A percentile compares a stretch with the other conserved stretches of the same genome.
Evolutionary conservation across 2,329 filamentous ascomycete genomes (phyloP).

Genomic region (Penicillium sp.): DNA sequence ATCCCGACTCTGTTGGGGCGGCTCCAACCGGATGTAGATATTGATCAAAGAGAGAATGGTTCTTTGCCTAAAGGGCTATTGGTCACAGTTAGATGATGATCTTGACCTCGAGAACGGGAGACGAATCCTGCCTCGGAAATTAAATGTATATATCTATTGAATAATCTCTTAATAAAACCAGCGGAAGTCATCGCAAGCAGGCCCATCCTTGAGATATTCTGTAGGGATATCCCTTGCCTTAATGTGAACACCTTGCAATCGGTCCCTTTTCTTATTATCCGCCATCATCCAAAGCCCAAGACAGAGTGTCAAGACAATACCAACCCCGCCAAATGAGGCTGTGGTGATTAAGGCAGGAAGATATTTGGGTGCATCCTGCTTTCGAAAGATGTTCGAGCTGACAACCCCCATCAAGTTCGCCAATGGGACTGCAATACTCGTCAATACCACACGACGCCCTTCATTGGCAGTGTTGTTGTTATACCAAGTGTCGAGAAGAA

Average conservation of each 20-base stretch:
- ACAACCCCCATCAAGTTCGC: conserved; percentile 72
- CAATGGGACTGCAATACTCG: conserved; percentile 66
- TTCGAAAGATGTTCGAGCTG: conserved; percentile 62
- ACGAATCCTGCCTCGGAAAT: too few species aligned
- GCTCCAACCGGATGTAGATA: conserved; percentile 22
- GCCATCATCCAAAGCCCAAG: conserved; percentile 48
- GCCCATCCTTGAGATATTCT: conserved; percentile 52
- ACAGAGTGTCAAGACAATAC: conserved; percentile 53
- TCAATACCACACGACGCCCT: conserved; percentile 64
- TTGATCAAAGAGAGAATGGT: not conserved
- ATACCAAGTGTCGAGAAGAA: conserved; percentile 63
- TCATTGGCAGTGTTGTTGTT: conserved; percentile 77
- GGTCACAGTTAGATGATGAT: not conserved
- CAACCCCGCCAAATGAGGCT: conserved; percentile 52
- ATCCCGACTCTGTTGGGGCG: conserved; percentile 18
- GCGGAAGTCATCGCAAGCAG: conserved; percentile 51
- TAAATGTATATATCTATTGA: not conserved
- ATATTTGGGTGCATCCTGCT: conserved; percentile 62
- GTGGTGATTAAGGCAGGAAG: conserved; percentile 61
- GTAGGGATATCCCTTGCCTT: conserved; percentile 56
- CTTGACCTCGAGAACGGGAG: too few species aligned
- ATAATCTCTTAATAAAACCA: conserved; percentile 56
- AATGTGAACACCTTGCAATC: conserved; percentile 53
- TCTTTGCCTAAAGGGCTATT: too few species aligned
- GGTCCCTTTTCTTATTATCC: conserved; percentile 61